Evolutionary conservation across 805 yeast species (phyloP).

Genomic region (Yarrowia sp.): DNA sequence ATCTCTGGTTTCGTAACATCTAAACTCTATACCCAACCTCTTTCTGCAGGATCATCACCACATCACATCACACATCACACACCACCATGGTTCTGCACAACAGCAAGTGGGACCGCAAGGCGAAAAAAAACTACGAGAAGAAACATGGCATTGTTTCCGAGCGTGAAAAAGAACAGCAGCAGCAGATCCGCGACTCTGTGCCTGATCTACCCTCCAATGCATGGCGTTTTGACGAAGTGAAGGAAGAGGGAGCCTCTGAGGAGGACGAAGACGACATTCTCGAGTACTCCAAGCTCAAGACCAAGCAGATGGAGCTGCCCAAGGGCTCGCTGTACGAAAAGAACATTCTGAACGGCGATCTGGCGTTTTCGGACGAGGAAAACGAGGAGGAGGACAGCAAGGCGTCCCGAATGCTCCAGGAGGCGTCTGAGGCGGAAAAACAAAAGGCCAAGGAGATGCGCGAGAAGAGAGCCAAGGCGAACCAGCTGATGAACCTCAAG

Average conservation of each 20-base stretch:
- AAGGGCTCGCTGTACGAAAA: not conserved
- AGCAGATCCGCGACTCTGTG: not conserved
- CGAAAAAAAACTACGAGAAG: slow-evolving; percentile 44
- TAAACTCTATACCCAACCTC: too few relatives aligned
- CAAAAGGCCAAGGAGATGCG: slow-evolving; percentile 7
- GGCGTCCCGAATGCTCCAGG: slow-evolving; percentile 1
- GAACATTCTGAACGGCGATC: not conserved
- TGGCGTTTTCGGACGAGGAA: not conserved
- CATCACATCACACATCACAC: not conserved
- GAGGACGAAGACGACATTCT: not conserved
- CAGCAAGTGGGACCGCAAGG: slow-evolving; percentile 52
- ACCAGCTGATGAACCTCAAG: slow-evolving; percentile 6
- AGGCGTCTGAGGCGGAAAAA: slow-evolving; percentile 1
- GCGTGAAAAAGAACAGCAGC: not conserved
- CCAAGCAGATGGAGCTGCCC: slow-evolving; percentile 40
- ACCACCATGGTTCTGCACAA: slow-evolving; percentile 50
- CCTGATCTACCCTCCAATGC: slow-evolving; percentile 16
- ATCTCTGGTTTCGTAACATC: too few relatives aligned
- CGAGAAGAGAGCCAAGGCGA: not conserved
- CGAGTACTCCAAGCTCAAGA: slow-evolving; percentile 1
- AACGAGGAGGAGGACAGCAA: not conserved
- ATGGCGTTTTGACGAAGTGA: slow-evolving; percentile 28
- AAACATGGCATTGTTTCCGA: slow-evolving; percentile 44
- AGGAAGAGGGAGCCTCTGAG: not conserved
- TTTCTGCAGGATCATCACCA: too few relatives aligned